phyloP scores from a whole-genome alignment of 2,329 filamentous ascomycete species.

The Phaeosphaeriaceae sp. region DNA sequence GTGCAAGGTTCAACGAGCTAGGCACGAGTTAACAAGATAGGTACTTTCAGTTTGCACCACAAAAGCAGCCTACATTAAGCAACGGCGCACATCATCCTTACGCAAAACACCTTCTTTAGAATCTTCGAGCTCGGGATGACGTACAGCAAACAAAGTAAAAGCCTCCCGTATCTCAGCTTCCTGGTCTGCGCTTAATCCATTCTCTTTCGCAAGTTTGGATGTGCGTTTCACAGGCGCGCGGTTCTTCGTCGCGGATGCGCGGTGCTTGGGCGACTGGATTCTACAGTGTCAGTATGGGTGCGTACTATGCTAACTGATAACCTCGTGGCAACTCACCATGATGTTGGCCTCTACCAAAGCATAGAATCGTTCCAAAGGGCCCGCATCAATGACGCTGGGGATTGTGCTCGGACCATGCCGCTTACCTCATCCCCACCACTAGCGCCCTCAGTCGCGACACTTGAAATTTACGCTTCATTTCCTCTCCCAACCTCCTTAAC shows the following conservation, averaged over 20 bases:
- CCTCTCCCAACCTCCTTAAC: conserved; percentile 4
- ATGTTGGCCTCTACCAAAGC: not conserved
- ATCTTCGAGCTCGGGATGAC: conserved; percentile 63
- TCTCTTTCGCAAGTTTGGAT: conserved; percentile 90
- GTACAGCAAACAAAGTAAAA: conserved; percentile 74
- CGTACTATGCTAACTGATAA: no score
- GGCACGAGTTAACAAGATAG: conserved; percentile 7
- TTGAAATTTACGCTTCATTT: conserved; percentile 7
- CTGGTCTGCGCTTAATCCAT: conserved; percentile 82
- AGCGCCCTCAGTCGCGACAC: conserved; percentile 1
- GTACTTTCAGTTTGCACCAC: conserved; percentile 1
- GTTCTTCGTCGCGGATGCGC: conserved; percentile 27
- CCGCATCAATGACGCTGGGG: not conserved
- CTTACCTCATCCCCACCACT: conserved; percentile 1
- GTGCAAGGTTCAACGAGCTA: conserved; percentile 80
- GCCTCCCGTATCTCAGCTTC: conserved; percentile 92
- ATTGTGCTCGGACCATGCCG: not conserved
- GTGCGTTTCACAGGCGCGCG: conserved; percentile 57
- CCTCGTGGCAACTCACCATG: conserved; percentile 23
- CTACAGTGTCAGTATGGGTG: conserved; percentile 1
- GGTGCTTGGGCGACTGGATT: conserved; percentile 39
- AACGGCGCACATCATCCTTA: conserved; percentile 54
- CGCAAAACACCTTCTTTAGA: conserved; percentile 64
- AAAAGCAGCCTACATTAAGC: conserved; percentile 56
- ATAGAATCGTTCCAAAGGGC: not conserved